Conservation (phyloP, 106 monocot species). For the Platanthera zijinensis region DNA sequence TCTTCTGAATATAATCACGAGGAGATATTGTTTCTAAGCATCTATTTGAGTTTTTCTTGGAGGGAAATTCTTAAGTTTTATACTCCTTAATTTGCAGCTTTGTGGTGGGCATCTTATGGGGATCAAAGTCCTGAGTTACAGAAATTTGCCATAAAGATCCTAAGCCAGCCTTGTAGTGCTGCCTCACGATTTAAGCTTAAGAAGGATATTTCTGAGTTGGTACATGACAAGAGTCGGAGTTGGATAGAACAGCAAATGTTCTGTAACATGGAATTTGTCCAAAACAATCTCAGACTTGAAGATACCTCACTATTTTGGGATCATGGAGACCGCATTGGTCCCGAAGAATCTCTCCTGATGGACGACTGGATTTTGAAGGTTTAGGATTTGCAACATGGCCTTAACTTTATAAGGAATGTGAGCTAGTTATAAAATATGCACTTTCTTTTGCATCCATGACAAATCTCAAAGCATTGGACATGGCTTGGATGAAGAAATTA, state of each 20-base stretch:
- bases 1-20: not conserved
- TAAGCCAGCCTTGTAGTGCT: conserved; percentile 63
- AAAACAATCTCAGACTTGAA: conserved; percentile 46
- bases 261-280: conserved; percentile 53
- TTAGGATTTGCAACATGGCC: not conserved
- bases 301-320: conserved; percentile 8
- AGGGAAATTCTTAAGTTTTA: not conserved
- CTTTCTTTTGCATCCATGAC: not conserved
- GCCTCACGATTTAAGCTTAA: conserved; percentile 39
- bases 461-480: not conserved
- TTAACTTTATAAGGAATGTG: not conserved
- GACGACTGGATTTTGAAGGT: conserved; percentile 47
- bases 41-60: not conserved
- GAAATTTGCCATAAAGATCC: conserved; percentile 39
- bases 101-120: conserved; percentile 62
- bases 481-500: not conserved
- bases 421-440: not conserved
- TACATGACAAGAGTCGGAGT: conserved; percentile 42
- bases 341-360: conserved; percentile 27
- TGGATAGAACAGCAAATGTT: conserved; percentile 37
- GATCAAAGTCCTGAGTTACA: conserved; percentile 42
- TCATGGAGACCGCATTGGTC: conserved; percentile 6
- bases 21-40: not conserved
- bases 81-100: conserved; percentile 32
- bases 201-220: conserved; percentile 38